phyloP scores from a whole-genome alignment of 495 filamentous ascomycete species.

The Xylaria sp. region DNA sequence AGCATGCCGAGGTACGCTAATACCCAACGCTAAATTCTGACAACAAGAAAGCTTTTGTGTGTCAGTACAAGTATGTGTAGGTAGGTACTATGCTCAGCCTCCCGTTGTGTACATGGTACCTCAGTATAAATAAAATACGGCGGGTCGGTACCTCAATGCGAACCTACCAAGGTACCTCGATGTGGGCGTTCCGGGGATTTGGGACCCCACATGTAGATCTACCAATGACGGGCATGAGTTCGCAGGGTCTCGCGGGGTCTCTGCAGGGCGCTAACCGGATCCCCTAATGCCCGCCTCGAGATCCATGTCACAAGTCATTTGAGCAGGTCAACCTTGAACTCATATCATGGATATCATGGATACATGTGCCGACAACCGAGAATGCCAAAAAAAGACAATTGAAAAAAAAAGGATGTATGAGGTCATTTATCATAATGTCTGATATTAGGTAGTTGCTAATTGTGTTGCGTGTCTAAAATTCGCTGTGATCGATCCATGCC shows the following conservation, averaged over 20 bases:
- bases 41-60: no score
- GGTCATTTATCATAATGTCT: background rate
- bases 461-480: background rate
- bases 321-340: background rate
- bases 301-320: background rate
- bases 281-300: background rate
- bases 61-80: no score
- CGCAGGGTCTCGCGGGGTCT: background rate
- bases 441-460: background rate
- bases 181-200: background rate
- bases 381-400: background rate
- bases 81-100: no score
- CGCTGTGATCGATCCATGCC: background rate
- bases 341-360: no score
- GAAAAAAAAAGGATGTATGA: no score
- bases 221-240: background rate
- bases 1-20: background rate
- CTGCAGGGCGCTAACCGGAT: background rate
- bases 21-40: background rate
- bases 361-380: background rate
- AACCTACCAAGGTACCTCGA: background rate
- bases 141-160: background rate
- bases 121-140: no score
- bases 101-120: no score
- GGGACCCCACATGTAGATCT: conserved; percentile 3